phyloP scores from a whole-genome alignment of 768 basidiomycete species.

The Lactarius psammicola region DNA sequence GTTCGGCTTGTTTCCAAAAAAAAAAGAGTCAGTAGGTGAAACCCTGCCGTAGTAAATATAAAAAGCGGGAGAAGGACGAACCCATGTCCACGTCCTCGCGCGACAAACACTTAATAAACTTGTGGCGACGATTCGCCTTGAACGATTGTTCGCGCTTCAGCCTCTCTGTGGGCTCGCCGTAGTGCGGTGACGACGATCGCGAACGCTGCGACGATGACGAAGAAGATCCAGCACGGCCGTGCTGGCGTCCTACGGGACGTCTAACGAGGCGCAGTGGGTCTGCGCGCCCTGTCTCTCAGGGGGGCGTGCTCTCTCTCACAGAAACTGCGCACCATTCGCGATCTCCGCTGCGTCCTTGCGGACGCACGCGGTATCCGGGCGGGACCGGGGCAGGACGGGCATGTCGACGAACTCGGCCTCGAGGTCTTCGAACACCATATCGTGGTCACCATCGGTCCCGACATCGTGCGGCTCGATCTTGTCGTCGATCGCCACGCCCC shows the following conservation, averaged over 20 bases:
- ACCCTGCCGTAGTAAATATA: background rate
- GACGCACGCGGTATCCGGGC: slow-evolving; percentile 12
- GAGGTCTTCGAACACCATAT: slow-evolving; percentile 24
- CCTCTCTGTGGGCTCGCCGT: slow-evolving; percentile 39
- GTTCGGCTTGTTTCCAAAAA: slow-evolving; percentile 51
- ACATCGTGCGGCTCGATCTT: slow-evolving; percentile 5
- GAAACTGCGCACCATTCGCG: slow-evolving; percentile 21
- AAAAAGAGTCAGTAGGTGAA: background rate
- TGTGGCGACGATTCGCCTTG: slow-evolving; percentile 71
- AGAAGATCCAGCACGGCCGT: slow-evolving; percentile 8
- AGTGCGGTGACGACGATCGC: slow-evolving; percentile 22
- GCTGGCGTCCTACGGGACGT: slow-evolving; percentile 7
- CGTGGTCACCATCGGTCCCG: slow-evolving; percentile 13
- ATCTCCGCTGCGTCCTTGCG: slow-evolving; percentile 30
- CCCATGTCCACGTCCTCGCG: slow-evolving; percentile 81
- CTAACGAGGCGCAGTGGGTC: slow-evolving; percentile 27
- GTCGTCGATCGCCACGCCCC: slow-evolving; percentile 3
- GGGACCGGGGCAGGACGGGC: slow-evolving; percentile 13
- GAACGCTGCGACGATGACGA: slow-evolving; percentile 13
- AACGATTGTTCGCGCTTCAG: slow-evolving; percentile 74
- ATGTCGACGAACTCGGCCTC: slow-evolving; percentile 26
- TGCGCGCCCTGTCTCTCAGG: slow-evolving; percentile 6
- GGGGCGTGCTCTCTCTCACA: background rate
- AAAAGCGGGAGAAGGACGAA: slow-evolving; percentile 38
- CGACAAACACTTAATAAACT: slow-evolving; percentile 77